Evolutionary conservation across 2,329 filamentous ascomycete species (phyloP).

Genomic region (Albifimbria verrucaria): DNA sequence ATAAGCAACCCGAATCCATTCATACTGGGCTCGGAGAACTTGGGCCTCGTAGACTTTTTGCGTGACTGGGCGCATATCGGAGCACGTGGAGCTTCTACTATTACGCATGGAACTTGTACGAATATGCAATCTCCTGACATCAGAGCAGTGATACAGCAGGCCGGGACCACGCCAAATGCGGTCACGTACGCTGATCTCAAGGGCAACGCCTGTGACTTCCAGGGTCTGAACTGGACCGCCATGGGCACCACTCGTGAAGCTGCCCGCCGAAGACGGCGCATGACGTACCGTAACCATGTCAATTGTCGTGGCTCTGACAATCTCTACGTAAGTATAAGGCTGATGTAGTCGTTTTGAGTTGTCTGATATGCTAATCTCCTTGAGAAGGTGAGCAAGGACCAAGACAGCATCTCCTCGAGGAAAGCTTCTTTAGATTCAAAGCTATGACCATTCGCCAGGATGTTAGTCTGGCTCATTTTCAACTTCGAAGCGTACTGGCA

Average conservation of each 20-base stretch:
- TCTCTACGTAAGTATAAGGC: constrained; percentile 41
- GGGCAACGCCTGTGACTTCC: constrained; percentile 56
- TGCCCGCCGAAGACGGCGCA: constrained; percentile 44
- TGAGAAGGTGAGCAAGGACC: constrained; percentile 16
- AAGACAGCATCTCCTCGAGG: constrained; percentile 31
- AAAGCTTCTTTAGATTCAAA: constrained; percentile 57
- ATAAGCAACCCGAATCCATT: constrained; percentile 30
- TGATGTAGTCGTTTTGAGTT: too few relatives aligned
- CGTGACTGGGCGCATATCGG: constrained; percentile 42
- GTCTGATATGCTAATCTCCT: too few relatives aligned
- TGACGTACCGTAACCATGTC: constrained; percentile 56
- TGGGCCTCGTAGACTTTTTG: constrained; percentile 47
- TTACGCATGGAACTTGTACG: constrained; percentile 16
- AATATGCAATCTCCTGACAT: constrained; percentile 22
- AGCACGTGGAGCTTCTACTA: constrained; percentile 17
- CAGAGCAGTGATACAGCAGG: constrained; percentile 29
- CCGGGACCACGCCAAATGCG: constrained; percentile 13
- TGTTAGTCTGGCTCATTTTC: constrained; percentile 60
- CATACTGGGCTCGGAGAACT: constrained; percentile 46
- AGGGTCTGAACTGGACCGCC: constrained; percentile 56
- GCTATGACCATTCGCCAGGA: constrained; percentile 53
- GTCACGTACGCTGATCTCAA: constrained; percentile 43
- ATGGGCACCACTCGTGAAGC: constrained; percentile 47
- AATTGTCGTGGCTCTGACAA: constrained; percentile 46
- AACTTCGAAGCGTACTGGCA: constrained; percentile 60